Conservation (phyloP, 2,329 filamentous ascomycete genomes). For the Penicillium decumbens region DNA sequence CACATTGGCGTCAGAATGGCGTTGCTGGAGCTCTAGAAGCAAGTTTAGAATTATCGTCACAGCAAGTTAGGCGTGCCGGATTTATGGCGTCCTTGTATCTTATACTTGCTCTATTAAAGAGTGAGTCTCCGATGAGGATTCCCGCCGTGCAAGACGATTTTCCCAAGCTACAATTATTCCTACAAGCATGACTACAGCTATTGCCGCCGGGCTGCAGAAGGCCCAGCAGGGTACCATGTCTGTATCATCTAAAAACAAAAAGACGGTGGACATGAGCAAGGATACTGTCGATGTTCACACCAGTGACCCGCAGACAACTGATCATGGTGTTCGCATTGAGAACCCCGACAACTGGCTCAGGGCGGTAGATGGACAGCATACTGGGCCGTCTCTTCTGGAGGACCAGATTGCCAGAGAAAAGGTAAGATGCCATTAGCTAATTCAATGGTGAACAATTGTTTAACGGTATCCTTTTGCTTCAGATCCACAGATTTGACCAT, state of each 20-base stretch:
- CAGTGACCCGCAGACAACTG: not conserved
- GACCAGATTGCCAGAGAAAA: conserved; percentile 70
- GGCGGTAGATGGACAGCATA: conserved; percentile 56
- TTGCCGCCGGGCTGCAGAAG: not conserved
- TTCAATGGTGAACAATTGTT: no score
- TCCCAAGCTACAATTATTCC: no score
- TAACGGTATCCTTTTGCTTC: not conserved
- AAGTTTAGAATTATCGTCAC: no score
- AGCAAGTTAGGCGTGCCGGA: no score
- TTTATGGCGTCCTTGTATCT: no score
- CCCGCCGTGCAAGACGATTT: no score
- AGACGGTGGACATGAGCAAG: not conserved
- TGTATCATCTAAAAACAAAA: not conserved
- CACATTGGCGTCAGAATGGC: no score
- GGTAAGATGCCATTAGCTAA: conserved; percentile 40
- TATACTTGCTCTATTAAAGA: no score
- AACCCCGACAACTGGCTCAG: conserved; percentile 73
- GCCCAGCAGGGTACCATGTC: not conserved
- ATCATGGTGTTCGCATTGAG: not conserved
- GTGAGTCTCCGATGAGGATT: no score
- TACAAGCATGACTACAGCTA: not conserved
- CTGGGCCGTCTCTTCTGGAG: conserved; percentile 65
- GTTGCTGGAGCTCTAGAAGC: no score
- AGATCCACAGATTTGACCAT: conserved; percentile 62
- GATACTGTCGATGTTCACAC: not conserved